Percentiles rank a stretch among this genome's conserved stretches.
phyloP scores from a whole-genome alignment of 1,284 basidiomycete species.

The Caloboletus firmus region DNA sequence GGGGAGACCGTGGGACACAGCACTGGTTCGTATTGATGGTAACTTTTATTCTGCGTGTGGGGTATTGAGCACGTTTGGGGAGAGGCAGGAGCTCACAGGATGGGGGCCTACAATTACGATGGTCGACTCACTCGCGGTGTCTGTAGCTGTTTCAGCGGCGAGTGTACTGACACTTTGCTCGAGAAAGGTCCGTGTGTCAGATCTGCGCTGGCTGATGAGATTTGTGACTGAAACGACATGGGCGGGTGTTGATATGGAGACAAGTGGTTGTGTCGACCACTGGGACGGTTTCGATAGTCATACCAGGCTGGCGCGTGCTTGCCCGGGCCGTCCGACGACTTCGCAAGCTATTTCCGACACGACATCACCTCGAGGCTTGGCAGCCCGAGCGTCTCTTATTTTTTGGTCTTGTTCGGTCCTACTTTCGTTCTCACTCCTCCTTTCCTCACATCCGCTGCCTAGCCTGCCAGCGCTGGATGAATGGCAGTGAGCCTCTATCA shows the following conservation, averaged over 20 bases:
- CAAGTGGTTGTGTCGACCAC: background rate
- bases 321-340: background rate
- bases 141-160: no score
- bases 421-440: conserved; percentile 7
- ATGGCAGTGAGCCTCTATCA: conserved; percentile 52
- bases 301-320: no score
- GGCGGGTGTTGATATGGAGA: conserved; percentile 23
- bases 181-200: conserved; percentile 1
- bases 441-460: conserved; percentile 7
- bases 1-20: background rate
- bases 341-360: conserved; percentile 26
- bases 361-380: conserved; percentile 32
- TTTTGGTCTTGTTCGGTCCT: background rate
- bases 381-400: conserved; percentile 21
- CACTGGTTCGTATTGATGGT: conserved; percentile 26
- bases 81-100: no score
- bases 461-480: conserved; percentile 37
- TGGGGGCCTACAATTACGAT: no score
- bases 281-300: background rate
- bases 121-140: no score
- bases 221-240: background rate
- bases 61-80: no score
- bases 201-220: conserved; percentile 9
- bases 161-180: no score
- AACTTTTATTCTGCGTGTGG: no score